These are phyloP conservation scores for Nowakowskiella sp. DNA, from an alignment of 192 early-diverging fungal species.

Conservation along the genomic window DNA sequence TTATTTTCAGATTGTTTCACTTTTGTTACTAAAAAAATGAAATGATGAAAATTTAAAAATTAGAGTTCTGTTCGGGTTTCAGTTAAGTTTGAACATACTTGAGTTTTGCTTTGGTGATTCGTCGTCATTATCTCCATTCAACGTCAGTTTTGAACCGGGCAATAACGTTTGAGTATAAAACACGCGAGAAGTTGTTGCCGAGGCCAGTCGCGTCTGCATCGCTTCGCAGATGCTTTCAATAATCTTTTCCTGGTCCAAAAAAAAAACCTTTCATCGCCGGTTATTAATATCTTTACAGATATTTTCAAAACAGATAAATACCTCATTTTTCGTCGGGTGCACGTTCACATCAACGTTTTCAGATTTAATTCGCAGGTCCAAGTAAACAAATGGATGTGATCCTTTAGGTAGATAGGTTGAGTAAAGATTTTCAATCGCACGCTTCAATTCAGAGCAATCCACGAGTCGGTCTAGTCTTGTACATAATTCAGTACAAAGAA, in stretches of 20 bases:
- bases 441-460: slow-evolving; percentile 72
- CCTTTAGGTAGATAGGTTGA: slow-evolving; percentile 72
- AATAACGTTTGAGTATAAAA: slow-evolving; percentile 60
- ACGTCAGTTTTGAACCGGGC: background rate
- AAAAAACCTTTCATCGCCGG: too few species aligned
- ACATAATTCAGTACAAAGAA: slow-evolving; percentile 4
- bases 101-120: background rate
- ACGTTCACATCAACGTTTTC: slow-evolving; percentile 95
- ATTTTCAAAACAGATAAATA: slow-evolving; percentile 7
- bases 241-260: slow-evolving; percentile 84
- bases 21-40: slow-evolving; percentile 5
- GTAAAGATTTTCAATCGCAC: slow-evolving; percentile 77
- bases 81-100: too few species aligned
- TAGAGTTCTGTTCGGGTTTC: too few species aligned
- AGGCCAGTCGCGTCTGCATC: slow-evolving; percentile 60
- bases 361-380: slow-evolving; percentile 80
- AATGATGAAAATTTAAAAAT: slow-evolving; percentile 15
- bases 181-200: slow-evolving; percentile 62
- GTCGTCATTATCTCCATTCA: slow-evolving; percentile 8
- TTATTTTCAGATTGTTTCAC: slow-evolving; percentile 53
- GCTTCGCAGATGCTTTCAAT: slow-evolving; percentile 58
- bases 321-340: slow-evolving; percentile 92
- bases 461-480: slow-evolving; percentile 64
- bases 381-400: slow-evolving; percentile 83
- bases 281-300: too few species aligned